These are phyloP conservation scores for Henningerozyma blattae DNA, from an alignment of 805 yeast species.

Conservation along the genomic window DNA sequence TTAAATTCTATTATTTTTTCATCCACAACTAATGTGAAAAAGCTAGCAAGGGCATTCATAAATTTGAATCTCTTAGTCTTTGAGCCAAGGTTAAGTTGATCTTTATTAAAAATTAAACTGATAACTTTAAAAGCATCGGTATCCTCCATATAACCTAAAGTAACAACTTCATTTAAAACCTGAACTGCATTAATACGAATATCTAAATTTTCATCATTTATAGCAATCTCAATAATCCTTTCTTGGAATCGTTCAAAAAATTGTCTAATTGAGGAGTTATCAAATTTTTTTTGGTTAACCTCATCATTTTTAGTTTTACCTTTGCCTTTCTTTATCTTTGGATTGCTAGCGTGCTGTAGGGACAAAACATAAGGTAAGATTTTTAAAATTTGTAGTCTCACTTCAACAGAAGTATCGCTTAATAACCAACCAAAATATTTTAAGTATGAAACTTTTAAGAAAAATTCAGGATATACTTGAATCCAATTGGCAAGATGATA, in stretches of 20 bases:
- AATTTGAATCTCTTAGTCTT: conserved; percentile 23
- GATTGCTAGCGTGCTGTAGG: no score
- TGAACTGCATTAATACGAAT: conserved; percentile 41
- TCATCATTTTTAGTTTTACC: conserved; percentile 9
- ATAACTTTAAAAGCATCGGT: conserved; percentile 36
- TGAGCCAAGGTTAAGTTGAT: conserved; percentile 21
- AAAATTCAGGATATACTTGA: conserved; percentile 54
- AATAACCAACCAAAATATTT: conserved; percentile 78
- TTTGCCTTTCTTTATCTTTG: no score
- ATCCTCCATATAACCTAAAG: conserved; percentile 52
- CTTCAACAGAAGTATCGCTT: conserved; percentile 53
- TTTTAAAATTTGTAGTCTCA: conserved; percentile 53
- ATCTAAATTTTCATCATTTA: conserved; percentile 40
- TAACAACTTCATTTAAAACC: conserved; percentile 42
- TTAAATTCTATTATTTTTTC: conserved; percentile 28
- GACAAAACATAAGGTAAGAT: conserved; percentile 36
- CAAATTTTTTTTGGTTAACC: conserved; percentile 21
- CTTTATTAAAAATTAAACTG: conserved; percentile 32
- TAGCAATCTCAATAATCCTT: conserved; percentile 53
- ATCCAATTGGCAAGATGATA: conserved; percentile 58
- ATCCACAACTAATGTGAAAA: conserved; percentile 34
- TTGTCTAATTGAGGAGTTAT: conserved; percentile 54
- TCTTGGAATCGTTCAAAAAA: conserved; percentile 64
- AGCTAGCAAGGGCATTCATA: conserved; percentile 40
- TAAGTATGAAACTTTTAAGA: conserved; percentile 56